Evolutionary conservation across 140 eudicot genomes (phyloP), one percentile per base, ranked within the genome.

Genomic region (Oenanthe javanica): DNA sequence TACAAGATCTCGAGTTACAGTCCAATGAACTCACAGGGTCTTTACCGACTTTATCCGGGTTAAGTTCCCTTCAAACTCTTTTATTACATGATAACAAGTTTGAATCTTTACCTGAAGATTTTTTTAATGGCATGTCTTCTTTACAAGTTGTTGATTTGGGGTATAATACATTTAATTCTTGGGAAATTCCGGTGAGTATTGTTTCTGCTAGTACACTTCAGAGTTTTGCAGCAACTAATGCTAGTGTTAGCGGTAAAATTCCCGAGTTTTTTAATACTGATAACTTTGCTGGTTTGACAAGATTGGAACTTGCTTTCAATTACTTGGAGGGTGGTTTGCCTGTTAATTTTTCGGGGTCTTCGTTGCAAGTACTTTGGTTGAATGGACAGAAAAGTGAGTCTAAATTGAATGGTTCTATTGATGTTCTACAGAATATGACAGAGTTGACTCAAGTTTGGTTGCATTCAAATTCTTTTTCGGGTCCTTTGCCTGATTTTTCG

Each of bases 91-190:
- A 86, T 80, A 94, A 94, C 79, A 77, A 80, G 2, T 94, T 94
- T 71, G 48, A 82, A 12, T 89, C 91, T 3, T 73, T 94, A 2
- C 97, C 97, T 1, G 5, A 70, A 0, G 93, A 89, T 83, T 90
- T 94, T 86, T 94, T 94, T 80, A 61, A 84, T 8, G 97, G 96
- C 79, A 78, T 94, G 93, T 80, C 86, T 36, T 87, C 93, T 45
- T 85, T 94, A 9, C 89, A 81, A 25, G n/a, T 25, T 0, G 89
- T 92, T 79, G 80, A 52, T 61, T 69, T 94, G 48, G 97, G 93
- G 88, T 81, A 83, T 21, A 94, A 94, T 71, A 73, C 82, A 0
- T 89, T 94, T 76, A 43, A 19, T 12, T 4, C 89, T 2, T 94
- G 98, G 98, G 14, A 42, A 9, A 83, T 94, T 6, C 93, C 93